Evolutionary conservation across 257 asterid genomes (phyloP), one percentile per base, ranked within the genome.

Genomic region (Cynanchum wilfordii): DNA sequence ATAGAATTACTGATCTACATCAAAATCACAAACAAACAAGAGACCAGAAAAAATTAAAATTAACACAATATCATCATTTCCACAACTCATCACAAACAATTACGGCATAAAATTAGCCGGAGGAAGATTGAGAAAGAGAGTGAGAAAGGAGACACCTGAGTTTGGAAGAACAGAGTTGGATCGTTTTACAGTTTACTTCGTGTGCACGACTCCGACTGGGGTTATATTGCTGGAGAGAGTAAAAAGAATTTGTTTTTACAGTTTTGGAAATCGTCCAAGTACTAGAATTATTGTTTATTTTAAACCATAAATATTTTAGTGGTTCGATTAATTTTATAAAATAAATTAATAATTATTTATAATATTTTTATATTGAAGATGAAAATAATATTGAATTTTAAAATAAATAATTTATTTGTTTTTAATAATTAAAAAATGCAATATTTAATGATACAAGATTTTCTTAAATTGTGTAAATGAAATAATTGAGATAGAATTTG

Each of bases 131-230:
- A 47, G 15, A 10, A 11, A 2, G 5, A 15, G 19, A 47, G 19
- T 25, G 38, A 17, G 11, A 17, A 19, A 45, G 19, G 25, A 19
- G 15, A 63, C n/a, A 63, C 68, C 68, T 63, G 68, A 2, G 27
- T 16, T 33, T 36, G 68, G 27, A 63, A 36, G 27, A 63, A 10
- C 27, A 63, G 44, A 1, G 15, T 4, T 4, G 7, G 11, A 7
- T 42, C 27, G 49, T 7, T 63, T 33, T 33, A 8, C 68, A 63
- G 68, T 63, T 63, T 63, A 33, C 68, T 63, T 63, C 27, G 68
- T 13, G 49, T 7, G 24, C 68, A 63, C 47, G 68, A 63, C 7
- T 17, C 25, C 3, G 67, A 62, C 16, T 16, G 49, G 7, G 47
- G 36, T 60, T 20, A 60, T 29, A 36, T 33, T 3, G 68, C 10